Evolutionary conservation across 257 asterid species (phyloP).

Genomic region (Solanum acaule): DNA sequence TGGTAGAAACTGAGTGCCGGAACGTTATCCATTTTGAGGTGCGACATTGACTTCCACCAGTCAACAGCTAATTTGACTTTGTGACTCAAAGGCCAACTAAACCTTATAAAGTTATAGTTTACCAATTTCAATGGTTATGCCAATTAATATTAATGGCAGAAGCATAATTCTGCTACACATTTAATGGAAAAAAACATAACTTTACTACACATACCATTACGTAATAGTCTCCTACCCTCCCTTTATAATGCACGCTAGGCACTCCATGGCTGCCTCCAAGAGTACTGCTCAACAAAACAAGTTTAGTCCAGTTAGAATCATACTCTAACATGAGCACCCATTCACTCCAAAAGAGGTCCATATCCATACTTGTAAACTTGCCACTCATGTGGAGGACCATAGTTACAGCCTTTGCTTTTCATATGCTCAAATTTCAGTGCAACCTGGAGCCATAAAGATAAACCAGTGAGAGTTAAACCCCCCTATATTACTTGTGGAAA

Average conservation of each 20-base stretch:
- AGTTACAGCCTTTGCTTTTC: constrained; percentile 38
- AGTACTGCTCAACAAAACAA: constrained; percentile 15
- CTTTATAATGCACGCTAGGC: constrained; percentile 34
- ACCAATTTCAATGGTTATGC: not conserved
- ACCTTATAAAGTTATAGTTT: not conserved
- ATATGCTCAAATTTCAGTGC: constrained; percentile 44
- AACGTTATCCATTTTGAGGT: not conserved
- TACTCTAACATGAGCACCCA: not conserved
- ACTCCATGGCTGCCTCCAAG: constrained; percentile 42
- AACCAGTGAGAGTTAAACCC: not conserved
- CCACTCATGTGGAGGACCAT: constrained; percentile 45
- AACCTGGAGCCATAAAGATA: constrained; percentile 11
- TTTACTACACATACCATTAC: constrained; percentile 22
- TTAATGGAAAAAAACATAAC: not conserved
- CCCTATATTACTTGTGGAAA: not conserved
- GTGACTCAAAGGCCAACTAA: not conserved
- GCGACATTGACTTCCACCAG: not conserved
- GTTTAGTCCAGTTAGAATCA: not conserved
- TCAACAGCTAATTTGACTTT: not conserved
- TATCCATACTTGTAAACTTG: constrained; percentile 32
- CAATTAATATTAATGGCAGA: not conserved
- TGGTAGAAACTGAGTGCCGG: not conserved
- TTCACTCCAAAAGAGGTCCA: not conserved
- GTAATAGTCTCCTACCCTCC: constrained; percentile 36
- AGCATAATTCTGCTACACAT: not conserved